Conservation (phyloP, 306 rosid genomes). For the Castanea mollissima region DNA sequence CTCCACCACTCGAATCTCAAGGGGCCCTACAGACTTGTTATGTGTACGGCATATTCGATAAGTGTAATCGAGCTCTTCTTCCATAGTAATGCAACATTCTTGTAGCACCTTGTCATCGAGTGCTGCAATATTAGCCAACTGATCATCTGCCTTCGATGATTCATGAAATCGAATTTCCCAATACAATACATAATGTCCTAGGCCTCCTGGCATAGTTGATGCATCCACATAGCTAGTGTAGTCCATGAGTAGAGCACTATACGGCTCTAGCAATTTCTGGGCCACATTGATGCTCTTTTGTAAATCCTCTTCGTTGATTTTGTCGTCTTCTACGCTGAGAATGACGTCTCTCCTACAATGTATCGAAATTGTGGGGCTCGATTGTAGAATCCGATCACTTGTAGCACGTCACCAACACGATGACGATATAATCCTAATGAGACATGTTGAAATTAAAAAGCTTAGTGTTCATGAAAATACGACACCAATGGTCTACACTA, state of each 20-base stretch:
- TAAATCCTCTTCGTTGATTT: conserved; percentile 74
- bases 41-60: conserved; percentile 59
- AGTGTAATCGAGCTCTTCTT: conserved; percentile 72
- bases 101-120: conserved; percentile 43
- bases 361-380: conserved; percentile 73
- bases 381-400: conserved; percentile 74
- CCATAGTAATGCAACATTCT: conserved; percentile 80
- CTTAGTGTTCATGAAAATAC: background rate
- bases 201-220: conserved; percentile 40
- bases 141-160: conserved; percentile 4
- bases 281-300: conserved; percentile 63
- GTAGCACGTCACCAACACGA: conserved; percentile 79
- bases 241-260: conserved; percentile 60
- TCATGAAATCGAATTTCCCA: conserved; percentile 67
- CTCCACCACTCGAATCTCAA: conserved; percentile 84
- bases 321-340: conserved; percentile 78
- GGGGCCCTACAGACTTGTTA: conserved; percentile 68
- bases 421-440: conserved; percentile 65
- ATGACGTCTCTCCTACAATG: conserved; percentile 82
- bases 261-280: conserved; percentile 60
- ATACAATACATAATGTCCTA: conserved; percentile 69
- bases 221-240: conserved; percentile 81
- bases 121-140: background rate
- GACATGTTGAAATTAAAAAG: background rate
- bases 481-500: background rate